Evolutionary conservation across 2,329 filamentous ascomycete species (phyloP).

Genomic region (Colletotrichum australisinense): DNA sequence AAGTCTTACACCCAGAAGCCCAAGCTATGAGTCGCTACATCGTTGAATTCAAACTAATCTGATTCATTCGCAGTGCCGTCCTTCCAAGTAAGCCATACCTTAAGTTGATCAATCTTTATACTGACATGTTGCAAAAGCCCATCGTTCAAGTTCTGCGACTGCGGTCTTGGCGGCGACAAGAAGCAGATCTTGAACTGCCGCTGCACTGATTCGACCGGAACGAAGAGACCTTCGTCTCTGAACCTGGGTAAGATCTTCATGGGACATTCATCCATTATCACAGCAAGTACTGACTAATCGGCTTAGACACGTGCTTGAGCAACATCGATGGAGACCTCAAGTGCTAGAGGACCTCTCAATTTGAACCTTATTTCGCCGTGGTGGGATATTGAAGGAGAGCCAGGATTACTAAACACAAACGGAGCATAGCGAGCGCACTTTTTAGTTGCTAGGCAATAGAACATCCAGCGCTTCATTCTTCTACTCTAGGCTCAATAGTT

Average conservation of each 20-base stretch:
- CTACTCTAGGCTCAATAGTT: background rate
- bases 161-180: background rate
- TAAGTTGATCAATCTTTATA: too few relatives aligned
- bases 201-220: background rate
- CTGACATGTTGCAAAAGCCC: background rate
- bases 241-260: background rate
- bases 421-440: background rate
- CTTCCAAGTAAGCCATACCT: background rate
- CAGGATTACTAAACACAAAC: background rate
- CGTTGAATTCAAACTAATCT: too few relatives aligned
- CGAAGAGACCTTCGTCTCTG: background rate
- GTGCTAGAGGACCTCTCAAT: too few relatives aligned
- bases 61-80: background rate
- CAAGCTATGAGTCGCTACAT: too few relatives aligned
- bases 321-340: too few relatives aligned
- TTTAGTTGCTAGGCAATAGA: background rate
- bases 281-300: too few relatives aligned
- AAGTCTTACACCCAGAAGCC: background rate
- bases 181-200: background rate
- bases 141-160: background rate
- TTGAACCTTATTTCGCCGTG: background rate
- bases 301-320: too few relatives aligned
- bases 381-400: background rate
- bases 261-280: too few relatives aligned
- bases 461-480: background rate